Base-by-base conservation (phyloP, 441 rosid species). In the Syzygium malaccense region DNA sequence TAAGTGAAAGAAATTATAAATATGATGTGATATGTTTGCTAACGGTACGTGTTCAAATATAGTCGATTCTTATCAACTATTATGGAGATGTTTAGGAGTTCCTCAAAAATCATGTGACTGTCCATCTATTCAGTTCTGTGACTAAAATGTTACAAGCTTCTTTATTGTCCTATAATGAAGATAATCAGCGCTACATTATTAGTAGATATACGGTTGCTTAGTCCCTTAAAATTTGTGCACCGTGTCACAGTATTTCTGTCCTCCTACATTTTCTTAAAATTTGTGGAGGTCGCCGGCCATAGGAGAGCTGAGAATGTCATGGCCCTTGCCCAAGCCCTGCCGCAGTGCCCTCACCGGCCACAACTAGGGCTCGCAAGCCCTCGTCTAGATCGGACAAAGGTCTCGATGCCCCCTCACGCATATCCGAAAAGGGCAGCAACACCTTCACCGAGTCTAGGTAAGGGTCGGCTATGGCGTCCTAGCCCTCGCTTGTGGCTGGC, bases 341-440 rank as follows among this genome's bases (percentile, higher is more conserved):
- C 20, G 2, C 7, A 5, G 30, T 62, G 19, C 71, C 18, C 75
- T 64, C 75, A 7, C 5, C 2, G 1, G 20, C 37, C 30, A 30
- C 0, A 30, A 19, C 37, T 64, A 15, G 75, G 37, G 33, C 75
- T 64, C 2, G 0, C 75, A 30, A 30, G 75, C 11, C 12, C 5
- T n/a, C 3, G 55, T 32, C 32, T 3, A 12, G 18, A 62, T 62
- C 30, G 32, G 17, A 32, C 2, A n/a, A 62, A 64, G 75, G 75
- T 10, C 18, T 64, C 4, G 30, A 0, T 1, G 1, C 23, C 71
- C n/a, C n/a, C 12, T 30, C 11, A 0, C 1, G 0, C 23, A 30
- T 8, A 30, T 30, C 8, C 33, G 37, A 4, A 19, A 64, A 30
- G 20, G 20, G 37, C 12, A 30, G 12, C 3, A 1, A 64, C 19